A percentile compares a stretch with the other conserved stretches of the same genome.
Conservation (phyloP, 306 rosid genomes). For the Prunus mongolica region DNA sequence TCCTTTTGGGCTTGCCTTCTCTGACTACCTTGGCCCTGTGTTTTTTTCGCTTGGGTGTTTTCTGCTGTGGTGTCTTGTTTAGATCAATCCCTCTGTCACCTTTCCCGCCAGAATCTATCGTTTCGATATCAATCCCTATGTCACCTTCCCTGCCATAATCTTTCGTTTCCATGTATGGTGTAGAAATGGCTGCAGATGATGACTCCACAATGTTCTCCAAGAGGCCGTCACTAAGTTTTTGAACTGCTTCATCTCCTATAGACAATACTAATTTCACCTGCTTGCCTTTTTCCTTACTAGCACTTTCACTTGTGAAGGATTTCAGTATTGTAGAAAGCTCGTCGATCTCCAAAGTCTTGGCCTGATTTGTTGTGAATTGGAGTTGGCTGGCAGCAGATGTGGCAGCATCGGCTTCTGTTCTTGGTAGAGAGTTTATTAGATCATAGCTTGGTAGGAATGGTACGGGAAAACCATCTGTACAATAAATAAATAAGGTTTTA, state of each 20-base stretch:
- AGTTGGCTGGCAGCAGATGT: constrained; percentile 28
- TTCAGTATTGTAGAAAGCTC: constrained; percentile 22
- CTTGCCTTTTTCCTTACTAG: constrained; percentile 42
- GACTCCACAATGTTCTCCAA: constrained; percentile 58
- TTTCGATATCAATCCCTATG: constrained; percentile 38
- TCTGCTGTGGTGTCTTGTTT: constrained; percentile 71
- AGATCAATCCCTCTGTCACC: constrained; percentile 3
- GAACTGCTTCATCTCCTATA: constrained; percentile 38
- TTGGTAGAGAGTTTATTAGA: constrained; percentile 42
- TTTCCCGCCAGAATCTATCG: no score
- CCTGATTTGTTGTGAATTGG: constrained; percentile 36
- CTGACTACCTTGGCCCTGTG: constrained; percentile 88
- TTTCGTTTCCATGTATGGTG: constrained; percentile 26
- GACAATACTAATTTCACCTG: constrained; percentile 29
- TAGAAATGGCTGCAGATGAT: constrained; percentile 53
- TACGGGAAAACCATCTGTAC: constrained; percentile 46
- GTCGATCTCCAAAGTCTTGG: constrained; percentile 22
- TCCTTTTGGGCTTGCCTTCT: constrained; percentile 63
- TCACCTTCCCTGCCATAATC: constrained; percentile 32
- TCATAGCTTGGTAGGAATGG: constrained; percentile 33
- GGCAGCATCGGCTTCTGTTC: constrained; percentile 32
- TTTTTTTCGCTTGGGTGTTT: constrained; percentile 60
- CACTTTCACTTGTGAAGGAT: constrained; percentile 37
- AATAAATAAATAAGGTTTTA: background rate
- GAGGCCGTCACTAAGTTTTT: constrained; percentile 41